Evolutionary conservation across 225 moss, liverwort and hornwort species (phyloP), one percentile per base, ranked within the genome.

Genomic region (Physcomitrium patens): DNA sequence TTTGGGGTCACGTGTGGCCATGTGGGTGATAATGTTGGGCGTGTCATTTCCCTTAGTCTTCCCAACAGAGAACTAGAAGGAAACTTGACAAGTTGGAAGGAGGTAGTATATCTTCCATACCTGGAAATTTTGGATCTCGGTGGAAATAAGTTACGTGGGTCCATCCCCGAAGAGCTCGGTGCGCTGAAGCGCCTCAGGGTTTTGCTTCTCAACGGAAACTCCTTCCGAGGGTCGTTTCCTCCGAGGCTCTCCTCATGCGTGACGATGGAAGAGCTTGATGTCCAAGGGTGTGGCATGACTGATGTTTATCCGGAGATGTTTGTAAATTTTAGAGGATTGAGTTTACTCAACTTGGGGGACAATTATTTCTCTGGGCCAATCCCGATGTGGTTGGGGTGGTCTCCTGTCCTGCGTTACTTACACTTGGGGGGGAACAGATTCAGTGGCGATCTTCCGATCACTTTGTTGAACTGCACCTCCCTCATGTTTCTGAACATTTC

Each of bases 401-500:
- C 71, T 12, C 64, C 57, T 14, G 11, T 12, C 4, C 50, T 89
- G 9, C 37, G 71, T 0, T 74, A 49, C 67, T 31, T 89, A 37
- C 69, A 89, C 41, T 70, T 89, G 59, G 86, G 86, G 1, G 81
- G 80, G 3, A 86, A 89, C 19, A 31, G 1, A 16, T 76, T 89
- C 41, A 84, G 70, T 43, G 89, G 89, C 5, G 71, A 42, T 1
- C 23, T 89, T 11, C 89, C 89, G 12, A 57, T 55, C 16, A 66
- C 86, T 68, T 72, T 89, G 3, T 64, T 81, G 16, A 81, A 86
- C 66, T 79, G 81, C 31, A 68, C 77, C 3, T 72, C 79, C 19
- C 77, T 89, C 9, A 72, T 78, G 68, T 81, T 68, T 16, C 72
- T 89, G 11, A 82, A 84, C 31, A n/a, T 89, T 28, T 89, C 89